Base-by-base conservation (phyloP, 176 grass and related monocot species). In the bread wheat (Triticum aestivum) region DNA sequence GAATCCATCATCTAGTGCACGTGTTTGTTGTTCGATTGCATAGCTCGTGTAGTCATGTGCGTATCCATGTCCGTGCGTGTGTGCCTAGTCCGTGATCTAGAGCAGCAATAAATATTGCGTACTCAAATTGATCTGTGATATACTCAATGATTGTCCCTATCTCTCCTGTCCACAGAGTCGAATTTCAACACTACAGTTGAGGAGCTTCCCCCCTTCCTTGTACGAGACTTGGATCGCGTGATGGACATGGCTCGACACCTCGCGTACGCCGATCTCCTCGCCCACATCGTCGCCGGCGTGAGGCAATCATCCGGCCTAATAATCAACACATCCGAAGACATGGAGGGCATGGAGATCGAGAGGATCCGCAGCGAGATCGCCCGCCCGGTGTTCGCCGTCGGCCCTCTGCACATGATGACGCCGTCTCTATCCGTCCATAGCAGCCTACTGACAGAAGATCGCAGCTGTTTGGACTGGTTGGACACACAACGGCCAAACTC, bases 391-490 rank as follows among this genome's bases (percentile, higher is more conserved):
- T 82, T 87, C 35, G 66, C 85, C 18, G 39, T 88, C 5, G 71
- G 45, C 3, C 86, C 86, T 8, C 32, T 88, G 23, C 72, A 83
- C 32, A 39, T 54, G 63, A 11, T 83, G n/a, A 8, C 54, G 0
- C 7, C 62, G 9, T 44, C 76, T 4, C 1, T 9, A 8, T 11
- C 5, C 0, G 5, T 64, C 1, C 6, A 66, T 0, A 45, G 54
- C 11, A 74, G 38, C 67, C 12, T 65, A 26, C 9, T 65, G 5
- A 21, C 4, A 12, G 54, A 79, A 65, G 79, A 88, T 17, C 61
- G 62, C 18, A 68, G 62, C 23, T 88, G 86, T 61, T 11, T 83
- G 61, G 61, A 61, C 0, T 88, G 86, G 79, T 32, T 88, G 6
- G 72, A 88, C 71, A 32, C 6, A 7, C 23, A 73, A 26, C 1